phyloP scores from a whole-genome alignment of 768 basidiomycete genomes.

The Calocera viscosa region DNA sequence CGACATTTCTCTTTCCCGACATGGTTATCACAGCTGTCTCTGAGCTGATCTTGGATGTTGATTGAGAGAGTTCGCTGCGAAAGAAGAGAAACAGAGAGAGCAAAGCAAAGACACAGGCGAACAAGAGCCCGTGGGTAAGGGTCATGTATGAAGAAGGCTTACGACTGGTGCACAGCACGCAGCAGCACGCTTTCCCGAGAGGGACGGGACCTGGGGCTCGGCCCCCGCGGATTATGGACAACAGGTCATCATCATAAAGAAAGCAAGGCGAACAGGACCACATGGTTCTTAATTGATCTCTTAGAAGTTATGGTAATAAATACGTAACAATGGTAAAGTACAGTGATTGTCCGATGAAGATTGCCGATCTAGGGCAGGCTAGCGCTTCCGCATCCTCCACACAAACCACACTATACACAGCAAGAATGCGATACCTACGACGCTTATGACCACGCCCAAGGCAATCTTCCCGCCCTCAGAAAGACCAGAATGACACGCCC shows the following conservation, averaged over 20 bases:
- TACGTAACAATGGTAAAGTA: neutral
- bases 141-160: neutral
- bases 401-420: conserved; percentile 19
- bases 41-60: neutral
- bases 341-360: too few species aligned
- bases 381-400: neutral
- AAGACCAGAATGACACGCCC: conserved; percentile 34
- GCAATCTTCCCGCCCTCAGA: conserved; percentile 52
- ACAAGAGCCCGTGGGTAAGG: neutral
- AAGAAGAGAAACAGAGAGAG: neutral
- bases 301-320: too few species aligned
- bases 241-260: neutral
- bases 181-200: conserved; percentile 1
- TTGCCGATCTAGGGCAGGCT: neutral
- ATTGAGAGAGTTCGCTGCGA: neutral
- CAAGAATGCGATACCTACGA: conserved; percentile 48
- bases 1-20: conserved; percentile 15
- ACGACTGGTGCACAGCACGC: neutral
- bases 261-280: too few species aligned
- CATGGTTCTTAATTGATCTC: too few species aligned
- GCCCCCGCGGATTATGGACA: neutral
- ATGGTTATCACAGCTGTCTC: neutral
- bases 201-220: neutral
- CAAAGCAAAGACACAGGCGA: neutral
- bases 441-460: conserved; percentile 51